phyloP scores from a whole-genome alignment of 495 filamentous ascomycete genomes.

The Aspergillus egyptiacus region DNA sequence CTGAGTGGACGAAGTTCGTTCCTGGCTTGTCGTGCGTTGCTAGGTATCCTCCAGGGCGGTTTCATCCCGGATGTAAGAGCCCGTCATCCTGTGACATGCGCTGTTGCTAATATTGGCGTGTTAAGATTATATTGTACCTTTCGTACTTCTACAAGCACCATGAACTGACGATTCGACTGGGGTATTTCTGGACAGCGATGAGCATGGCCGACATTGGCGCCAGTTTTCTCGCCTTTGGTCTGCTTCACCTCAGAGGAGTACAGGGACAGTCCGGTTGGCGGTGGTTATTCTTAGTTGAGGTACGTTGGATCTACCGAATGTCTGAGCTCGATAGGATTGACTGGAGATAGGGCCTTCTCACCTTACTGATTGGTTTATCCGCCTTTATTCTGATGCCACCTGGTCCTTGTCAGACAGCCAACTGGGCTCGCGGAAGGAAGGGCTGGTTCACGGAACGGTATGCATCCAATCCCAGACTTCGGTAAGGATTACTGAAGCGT shows the following conservation, averaged over 20 bases:
- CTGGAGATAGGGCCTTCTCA: conserved; percentile 21
- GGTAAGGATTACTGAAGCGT: not conserved
- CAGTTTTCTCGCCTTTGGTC: conserved; percentile 40
- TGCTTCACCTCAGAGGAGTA: conserved; percentile 37
- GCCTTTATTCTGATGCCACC: conserved; percentile 57
- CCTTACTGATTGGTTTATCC: conserved; percentile 44
- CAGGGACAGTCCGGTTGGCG: conserved; percentile 30
- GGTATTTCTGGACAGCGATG: conserved; percentile 59
- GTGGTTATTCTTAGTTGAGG: conserved; percentile 1
- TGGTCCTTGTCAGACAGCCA: conserved; percentile 53
- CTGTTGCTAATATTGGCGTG: not conserved
- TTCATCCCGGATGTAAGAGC: conserved; percentile 40
- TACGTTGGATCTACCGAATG: not conserved
- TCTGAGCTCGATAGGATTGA: not conserved
- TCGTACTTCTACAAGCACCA: conserved; percentile 60
- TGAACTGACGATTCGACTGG: conserved; percentile 50
- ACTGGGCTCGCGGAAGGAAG: conserved; percentile 46
- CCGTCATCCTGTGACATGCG: not conserved
- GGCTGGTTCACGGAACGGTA: conserved; percentile 60
- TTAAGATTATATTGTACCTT: conserved; percentile 52
- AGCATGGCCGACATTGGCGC: conserved; percentile 41
- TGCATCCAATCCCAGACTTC: conserved; percentile 20
- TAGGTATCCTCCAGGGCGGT: conserved; percentile 62
- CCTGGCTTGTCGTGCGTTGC: conserved; percentile 51
- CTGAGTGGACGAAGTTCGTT: conserved; percentile 57